phyloP scores from a whole-genome alignment of 108 stramenopile species.

The Cyclotella distinguenda region DNA sequence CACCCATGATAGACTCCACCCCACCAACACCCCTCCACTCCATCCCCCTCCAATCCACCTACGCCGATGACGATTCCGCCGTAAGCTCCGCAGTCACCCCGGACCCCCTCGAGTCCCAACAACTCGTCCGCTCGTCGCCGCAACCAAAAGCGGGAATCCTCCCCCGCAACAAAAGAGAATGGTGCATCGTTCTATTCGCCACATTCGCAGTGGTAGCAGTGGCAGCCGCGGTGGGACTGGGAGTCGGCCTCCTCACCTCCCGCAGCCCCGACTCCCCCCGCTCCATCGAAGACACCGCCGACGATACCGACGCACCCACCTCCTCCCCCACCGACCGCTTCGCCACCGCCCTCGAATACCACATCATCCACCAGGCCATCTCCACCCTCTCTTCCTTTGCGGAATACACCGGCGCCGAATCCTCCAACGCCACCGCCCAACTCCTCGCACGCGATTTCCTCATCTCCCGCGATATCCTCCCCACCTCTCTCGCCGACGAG shows the following conservation, averaged over 20 bases:
- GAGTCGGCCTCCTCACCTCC: slow-evolving; percentile 29
- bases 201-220: slow-evolving; percentile 18
- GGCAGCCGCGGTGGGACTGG: slow-evolving; percentile 31
- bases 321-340: slow-evolving; percentile 16
- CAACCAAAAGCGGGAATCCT: slow-evolving; percentile 15
- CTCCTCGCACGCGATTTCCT: slow-evolving; percentile 38
- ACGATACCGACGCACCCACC: not conserved
- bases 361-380: slow-evolving; percentile 29
- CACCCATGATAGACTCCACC: not conserved
- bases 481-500: slow-evolving; percentile 18
- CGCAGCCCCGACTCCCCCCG: not conserved
- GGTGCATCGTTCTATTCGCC: slow-evolving; percentile 31
- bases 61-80: slow-evolving; percentile 41
- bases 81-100: slow-evolving; percentile 23
- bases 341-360: slow-evolving; percentile 31
- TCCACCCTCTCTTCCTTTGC: slow-evolving; percentile 20
- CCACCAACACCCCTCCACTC: not conserved
- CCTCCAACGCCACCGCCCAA: slow-evolving; percentile 16
- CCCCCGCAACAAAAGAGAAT: slow-evolving; percentile 32
- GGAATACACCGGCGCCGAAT: slow-evolving; percentile 4
- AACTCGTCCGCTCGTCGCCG: not conserved
- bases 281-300: not conserved
- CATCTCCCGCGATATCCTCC: slow-evolving; percentile 21
- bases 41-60: not conserved
- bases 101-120: slow-evolving; percentile 4